phyloP scores from a whole-genome alignment of 2,329 filamentous ascomycete genomes.

The Microdochium bolleyi region DNA sequence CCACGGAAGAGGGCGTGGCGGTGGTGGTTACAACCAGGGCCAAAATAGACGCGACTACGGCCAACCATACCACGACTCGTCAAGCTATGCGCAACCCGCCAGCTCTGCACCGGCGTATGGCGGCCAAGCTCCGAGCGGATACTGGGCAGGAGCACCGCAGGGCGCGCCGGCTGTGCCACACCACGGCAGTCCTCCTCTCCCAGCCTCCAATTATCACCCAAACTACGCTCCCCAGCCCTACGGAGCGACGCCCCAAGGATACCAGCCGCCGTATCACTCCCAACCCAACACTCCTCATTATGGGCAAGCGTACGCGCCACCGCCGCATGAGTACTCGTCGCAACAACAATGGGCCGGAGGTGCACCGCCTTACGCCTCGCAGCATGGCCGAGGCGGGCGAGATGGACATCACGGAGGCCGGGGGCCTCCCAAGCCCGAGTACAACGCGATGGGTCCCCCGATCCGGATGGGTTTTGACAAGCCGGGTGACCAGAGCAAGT shows the following conservation, averaged over 20 bases:
- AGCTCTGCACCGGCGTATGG: conserved; percentile 13
- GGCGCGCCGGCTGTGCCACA: conserved; percentile 17
- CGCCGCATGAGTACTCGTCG: conserved; percentile 25
- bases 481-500: conserved; percentile 14
- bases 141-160: conserved; percentile 20
- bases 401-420: conserved; percentile 37
- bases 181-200: conserved; percentile 29
- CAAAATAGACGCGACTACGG: not conserved
- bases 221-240: conserved; percentile 52
- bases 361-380: conserved; percentile 16
- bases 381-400: conserved; percentile 27
- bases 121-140: conserved; percentile 16
- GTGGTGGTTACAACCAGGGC: conserved; percentile 13
- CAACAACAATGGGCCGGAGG: conserved; percentile 34
- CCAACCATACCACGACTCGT: not conserved
- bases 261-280: conserved; percentile 29
- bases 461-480: conserved; percentile 23
- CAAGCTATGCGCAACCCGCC: conserved; percentile 3
- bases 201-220: conserved; percentile 48
- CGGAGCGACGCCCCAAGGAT: conserved; percentile 25
- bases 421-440: conserved; percentile 27
- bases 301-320: conserved; percentile 29
- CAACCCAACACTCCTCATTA: conserved; percentile 22
- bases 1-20: conserved; percentile 11
- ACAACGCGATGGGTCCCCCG: conserved; percentile 17